phyloP scores from a whole-genome alignment of 73 alveolate genomes.

The Halteria grandinella region DNA sequence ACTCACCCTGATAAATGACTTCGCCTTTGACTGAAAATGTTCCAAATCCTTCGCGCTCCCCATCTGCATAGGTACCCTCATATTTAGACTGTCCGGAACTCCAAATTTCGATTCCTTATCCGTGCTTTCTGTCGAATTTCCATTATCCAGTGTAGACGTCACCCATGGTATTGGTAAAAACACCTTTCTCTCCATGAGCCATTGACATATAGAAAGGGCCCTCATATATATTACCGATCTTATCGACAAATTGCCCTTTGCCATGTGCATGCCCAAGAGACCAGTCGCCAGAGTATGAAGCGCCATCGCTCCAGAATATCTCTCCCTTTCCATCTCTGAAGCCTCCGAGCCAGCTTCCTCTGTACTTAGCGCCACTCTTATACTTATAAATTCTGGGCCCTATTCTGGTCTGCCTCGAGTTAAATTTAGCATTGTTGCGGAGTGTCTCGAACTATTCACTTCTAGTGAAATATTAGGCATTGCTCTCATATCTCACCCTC shows the following conservation, averaged over 20 bases:
- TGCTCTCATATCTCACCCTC: conserved; percentile 9
- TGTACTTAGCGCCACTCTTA: conserved; percentile 28
- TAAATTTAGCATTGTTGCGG: background rate
- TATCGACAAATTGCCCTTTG: conserved; percentile 20
- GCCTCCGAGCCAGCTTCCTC: conserved; percentile 64
- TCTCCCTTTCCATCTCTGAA: conserved; percentile 60
- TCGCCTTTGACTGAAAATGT: conserved; percentile 1
- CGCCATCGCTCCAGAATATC: conserved; percentile 63
- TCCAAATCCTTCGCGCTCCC: conserved; percentile 8
- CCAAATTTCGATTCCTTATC: conserved; percentile 16
- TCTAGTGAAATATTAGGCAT: conserved; percentile 16
- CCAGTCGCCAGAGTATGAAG: conserved; percentile 39
- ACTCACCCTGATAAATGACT: conserved; percentile 29
- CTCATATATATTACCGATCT: background rate
- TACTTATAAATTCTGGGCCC: conserved; percentile 2
- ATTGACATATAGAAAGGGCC: conserved; percentile 12
- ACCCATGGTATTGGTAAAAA: conserved; percentile 9
- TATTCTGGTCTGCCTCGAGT: background rate
- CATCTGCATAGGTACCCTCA: conserved; percentile 11
- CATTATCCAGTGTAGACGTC: conserved; percentile 24
- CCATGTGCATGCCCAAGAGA: conserved; percentile 29
- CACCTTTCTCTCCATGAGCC: conserved; percentile 44
- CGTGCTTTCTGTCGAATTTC: conserved; percentile 27
- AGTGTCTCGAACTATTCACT: conserved; percentile 2
- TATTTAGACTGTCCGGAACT: conserved; percentile 12